Conservation (phyloP, 768 basidiomycete species). For the Trametes coccinea region DNA sequence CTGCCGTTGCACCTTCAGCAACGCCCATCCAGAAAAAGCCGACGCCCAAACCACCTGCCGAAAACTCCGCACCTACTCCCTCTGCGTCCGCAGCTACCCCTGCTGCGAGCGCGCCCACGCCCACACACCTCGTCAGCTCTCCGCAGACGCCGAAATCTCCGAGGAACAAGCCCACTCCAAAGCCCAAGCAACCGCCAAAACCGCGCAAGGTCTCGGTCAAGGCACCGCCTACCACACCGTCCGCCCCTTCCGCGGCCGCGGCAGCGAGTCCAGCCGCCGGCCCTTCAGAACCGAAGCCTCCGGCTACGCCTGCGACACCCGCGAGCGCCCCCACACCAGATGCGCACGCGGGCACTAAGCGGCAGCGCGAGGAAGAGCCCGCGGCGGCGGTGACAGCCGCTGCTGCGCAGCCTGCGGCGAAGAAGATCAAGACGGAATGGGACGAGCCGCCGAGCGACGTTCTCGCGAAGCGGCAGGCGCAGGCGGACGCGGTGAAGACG, state of each 20-base stretch:
- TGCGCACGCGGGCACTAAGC: conserved; percentile 37
- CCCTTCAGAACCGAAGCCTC: conserved; percentile 30
- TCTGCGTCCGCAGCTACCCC: conserved; percentile 49
- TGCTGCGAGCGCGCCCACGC: conserved; percentile 43
- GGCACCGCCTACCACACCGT: conserved; percentile 18
- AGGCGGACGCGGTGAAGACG: conserved; percentile 52
- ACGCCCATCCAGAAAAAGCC: conserved; percentile 24
- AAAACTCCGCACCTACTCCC: conserved; percentile 22
- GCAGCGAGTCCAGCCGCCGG: conserved; percentile 36
- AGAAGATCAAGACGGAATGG: conserved; percentile 72
- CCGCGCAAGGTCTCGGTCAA: conserved; percentile 34
- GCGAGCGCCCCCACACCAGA: conserved; percentile 23
- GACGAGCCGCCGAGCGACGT: conserved; percentile 58
- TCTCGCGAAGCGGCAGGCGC: conserved; percentile 41
- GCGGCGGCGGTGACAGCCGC: conserved; percentile 2
- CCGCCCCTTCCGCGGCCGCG: conserved; percentile 30
- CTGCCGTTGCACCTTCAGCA: conserved; percentile 10
- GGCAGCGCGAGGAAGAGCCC: conserved; percentile 54
- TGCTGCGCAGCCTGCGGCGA: conserved; percentile 30
- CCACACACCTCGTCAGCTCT: conserved; percentile 46
- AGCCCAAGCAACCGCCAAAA: conserved; percentile 34
- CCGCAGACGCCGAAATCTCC: conserved; percentile 75
- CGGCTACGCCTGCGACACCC: conserved; percentile 23
- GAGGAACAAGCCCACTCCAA: conserved; percentile 52
- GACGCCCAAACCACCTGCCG: conserved; percentile 15